Evolutionary conservation across 306 rosid species (phyloP).

Genomic region (Cicer chorassanicum): DNA sequence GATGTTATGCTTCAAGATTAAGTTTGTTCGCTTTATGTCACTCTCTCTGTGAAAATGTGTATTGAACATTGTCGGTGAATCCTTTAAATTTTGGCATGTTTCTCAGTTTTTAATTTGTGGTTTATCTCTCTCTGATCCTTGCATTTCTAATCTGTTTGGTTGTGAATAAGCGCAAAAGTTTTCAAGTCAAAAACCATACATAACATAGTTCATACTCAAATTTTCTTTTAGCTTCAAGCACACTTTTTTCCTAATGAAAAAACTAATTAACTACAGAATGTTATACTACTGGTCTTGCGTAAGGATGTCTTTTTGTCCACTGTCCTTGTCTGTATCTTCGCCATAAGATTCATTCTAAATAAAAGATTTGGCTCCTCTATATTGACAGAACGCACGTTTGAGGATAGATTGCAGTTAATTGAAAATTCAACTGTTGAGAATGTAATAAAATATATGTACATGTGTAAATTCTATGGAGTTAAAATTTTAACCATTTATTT

Average conservation of each 20-base stretch:
- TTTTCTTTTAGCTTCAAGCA: background rate
- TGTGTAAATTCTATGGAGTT: background rate
- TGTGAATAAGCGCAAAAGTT: background rate
- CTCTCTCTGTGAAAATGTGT: constrained; percentile 9
- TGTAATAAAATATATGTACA: background rate
- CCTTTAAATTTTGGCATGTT: constrained; percentile 1
- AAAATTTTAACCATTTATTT: background rate
- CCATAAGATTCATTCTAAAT: background rate
- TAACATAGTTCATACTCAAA: background rate
- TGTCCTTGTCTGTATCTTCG: constrained; percentile 12
- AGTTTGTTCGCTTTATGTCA: background rate
- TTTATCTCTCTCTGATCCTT: constrained; percentile 1
- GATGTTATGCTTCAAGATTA: constrained; percentile 6
- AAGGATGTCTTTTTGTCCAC: constrained; percentile 27
- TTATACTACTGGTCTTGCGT: background rate
- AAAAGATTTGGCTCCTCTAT: background rate
- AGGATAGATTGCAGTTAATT: background rate
- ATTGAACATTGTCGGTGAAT: background rate
- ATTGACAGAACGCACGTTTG: background rate
- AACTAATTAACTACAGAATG: background rate
- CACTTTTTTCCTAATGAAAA: background rate
- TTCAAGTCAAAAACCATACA: constrained; percentile 4
- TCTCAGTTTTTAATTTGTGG: background rate
- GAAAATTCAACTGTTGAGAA: background rate
- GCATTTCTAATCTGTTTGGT: background rate